Base-by-base conservation (phyloP, 2,329 filamentous ascomycete species). In the Magnaporthales sp. region DNA sequence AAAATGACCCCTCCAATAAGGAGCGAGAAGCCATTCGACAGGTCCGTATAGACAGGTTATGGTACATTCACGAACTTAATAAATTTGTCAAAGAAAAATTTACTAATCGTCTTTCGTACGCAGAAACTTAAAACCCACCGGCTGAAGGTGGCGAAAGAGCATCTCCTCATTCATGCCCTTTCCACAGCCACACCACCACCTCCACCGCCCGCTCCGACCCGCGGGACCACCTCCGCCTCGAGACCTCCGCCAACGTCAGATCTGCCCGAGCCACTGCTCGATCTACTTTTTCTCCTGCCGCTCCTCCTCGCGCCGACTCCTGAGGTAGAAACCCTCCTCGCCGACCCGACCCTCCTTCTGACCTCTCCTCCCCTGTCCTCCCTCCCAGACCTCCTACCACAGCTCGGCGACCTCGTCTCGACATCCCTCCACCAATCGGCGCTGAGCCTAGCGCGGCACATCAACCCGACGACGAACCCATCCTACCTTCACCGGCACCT, bases 401-500 rank as follows among this genome's bases (percentile, higher is more conserved):
- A 76, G 1, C 76, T 89, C 22, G 74, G 79, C 0, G 71, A 75
- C 1, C 75, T 86, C 5, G 68, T 87, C 22, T 85, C 84, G 2
- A 71, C 77, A 0, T 76, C 78, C n/a, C 78, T 89, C 0, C 81
- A 83, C 66, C 72, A 77, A 1, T 79, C 80, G 15, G 84, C 85
- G 29, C 75, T 80, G 15, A 71, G 77, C 19, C 77, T 87, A 27
- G 79, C 83, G 1, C 80, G 84, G 54, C 76, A 84, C 38, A 73
- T 79, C 3, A 78, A 81, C 69, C 83, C 83, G 0, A 76, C 76
- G 19, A 84, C 81, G 0, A 85, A 85, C 73, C 78, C 83, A 0
- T 84, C 84, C 24, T 85, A 80, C 71, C 76, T 88, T n/a, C 86
- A 88, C 76, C 84, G 86, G 24, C 75, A 79, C 27, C 82, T 89